Evolutionary conservation across 108 stramenopile genomes (phyloP).

Genomic region (Cyclotella atomus): DNA sequence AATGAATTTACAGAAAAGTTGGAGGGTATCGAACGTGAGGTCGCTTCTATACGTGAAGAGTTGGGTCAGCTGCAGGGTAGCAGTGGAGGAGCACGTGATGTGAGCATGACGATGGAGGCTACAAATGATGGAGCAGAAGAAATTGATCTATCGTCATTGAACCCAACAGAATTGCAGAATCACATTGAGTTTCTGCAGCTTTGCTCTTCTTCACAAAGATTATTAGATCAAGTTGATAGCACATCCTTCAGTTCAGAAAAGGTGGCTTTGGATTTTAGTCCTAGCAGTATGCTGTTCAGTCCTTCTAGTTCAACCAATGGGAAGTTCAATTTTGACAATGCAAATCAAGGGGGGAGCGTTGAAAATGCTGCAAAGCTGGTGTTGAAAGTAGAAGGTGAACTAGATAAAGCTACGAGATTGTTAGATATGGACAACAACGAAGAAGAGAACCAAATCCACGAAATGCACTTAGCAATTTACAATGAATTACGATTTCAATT

Average conservation of each 20-base stretch:
- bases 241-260: background rate
- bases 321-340: conserved; percentile 5
- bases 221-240: background rate
- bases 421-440: background rate
- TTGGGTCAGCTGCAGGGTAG: conserved; percentile 7
- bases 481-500: conserved; percentile 22
- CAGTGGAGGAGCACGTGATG: background rate
- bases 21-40: conserved; percentile 18
- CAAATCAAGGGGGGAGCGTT: background rate
- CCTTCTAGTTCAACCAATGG: conserved; percentile 4
- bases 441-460: background rate
- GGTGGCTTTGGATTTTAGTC: background rate
- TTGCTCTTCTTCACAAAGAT: background rate
- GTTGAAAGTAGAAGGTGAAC: background rate
- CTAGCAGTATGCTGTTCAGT: conserved; percentile 17
- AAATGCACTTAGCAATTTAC: conserved; percentile 24
- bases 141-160: background rate
- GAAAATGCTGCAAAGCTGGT: conserved; percentile 28
- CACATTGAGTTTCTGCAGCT: background rate
- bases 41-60: conserved; percentile 21
- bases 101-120: background rate
- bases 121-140: background rate
- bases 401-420: conserved; percentile 8
- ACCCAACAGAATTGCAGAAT: background rate
- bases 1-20: conserved; percentile 21